phyloP scores from a whole-genome alignment of 768 basidiomycete species.

The Rhizopogon sp. region DNA sequence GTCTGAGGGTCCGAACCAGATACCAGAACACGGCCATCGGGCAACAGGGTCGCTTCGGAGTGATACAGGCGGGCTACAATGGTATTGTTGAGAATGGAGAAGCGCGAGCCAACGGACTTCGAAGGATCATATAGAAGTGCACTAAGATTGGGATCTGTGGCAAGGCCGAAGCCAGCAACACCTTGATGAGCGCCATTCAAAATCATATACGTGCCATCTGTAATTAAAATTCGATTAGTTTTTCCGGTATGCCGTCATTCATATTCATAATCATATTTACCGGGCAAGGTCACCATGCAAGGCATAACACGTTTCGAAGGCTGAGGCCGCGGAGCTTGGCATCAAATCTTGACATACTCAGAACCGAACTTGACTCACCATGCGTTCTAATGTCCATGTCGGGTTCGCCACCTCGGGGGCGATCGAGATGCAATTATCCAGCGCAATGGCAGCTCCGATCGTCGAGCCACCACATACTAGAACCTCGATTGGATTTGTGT shows the following conservation, averaged over 20 bases:
- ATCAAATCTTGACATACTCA: neutral
- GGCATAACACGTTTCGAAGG: constrained; percentile 73
- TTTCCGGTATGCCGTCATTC: neutral
- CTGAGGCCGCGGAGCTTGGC: constrained; percentile 24
- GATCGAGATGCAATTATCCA: constrained; percentile 72
- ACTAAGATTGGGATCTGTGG: constrained; percentile 52
- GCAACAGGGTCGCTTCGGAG: constrained; percentile 70
- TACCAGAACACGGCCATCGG: constrained; percentile 69
- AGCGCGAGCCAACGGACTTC: constrained; percentile 50
- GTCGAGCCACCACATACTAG: constrained; percentile 77
- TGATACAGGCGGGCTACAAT: constrained; percentile 76
- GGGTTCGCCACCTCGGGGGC: constrained; percentile 58
- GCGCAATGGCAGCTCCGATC: constrained; percentile 39
- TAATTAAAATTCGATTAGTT: neutral
- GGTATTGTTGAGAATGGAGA: constrained; percentile 63
- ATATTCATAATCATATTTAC: constrained; percentile 14
- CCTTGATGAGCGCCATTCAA: constrained; percentile 70
- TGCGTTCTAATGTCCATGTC: constrained; percentile 71
- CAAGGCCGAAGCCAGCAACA: constrained; percentile 70
- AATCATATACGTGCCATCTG: constrained; percentile 70
- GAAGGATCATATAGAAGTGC: constrained; percentile 71
- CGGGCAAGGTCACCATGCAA: constrained; percentile 64
- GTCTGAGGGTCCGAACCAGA: constrained; percentile 75
- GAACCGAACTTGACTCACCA: constrained; percentile 43
- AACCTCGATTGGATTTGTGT: constrained; percentile 64